phyloP scores from a whole-genome alignment of 176 grass and related monocot species.

The Microstegium vimineum region DNA sequence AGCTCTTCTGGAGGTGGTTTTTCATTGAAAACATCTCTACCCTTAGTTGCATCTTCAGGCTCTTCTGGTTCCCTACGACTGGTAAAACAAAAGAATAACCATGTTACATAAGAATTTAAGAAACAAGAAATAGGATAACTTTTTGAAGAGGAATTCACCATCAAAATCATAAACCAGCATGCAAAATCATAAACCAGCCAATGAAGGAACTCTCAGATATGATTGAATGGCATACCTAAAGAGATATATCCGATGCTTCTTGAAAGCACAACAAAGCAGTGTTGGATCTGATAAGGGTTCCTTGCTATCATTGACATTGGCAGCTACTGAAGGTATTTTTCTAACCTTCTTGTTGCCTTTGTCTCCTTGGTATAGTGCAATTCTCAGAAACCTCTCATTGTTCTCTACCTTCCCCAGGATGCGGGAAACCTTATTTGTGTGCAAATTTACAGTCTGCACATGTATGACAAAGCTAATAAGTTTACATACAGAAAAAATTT shows the following conservation, averaged over 20 bases:
- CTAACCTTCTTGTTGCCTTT: constrained; percentile 92
- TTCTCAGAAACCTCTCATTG: constrained; percentile 92
- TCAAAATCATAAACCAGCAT: constrained; percentile 19
- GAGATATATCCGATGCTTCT: constrained; percentile 94
- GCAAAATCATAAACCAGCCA: constrained; percentile 20
- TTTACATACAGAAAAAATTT: background rate
- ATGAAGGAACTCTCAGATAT: background rate
- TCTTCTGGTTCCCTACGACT: constrained; percentile 94
- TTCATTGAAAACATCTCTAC: constrained; percentile 98
- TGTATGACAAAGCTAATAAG: background rate
- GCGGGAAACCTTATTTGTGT: constrained; percentile 87
- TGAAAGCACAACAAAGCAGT: constrained; percentile 91
- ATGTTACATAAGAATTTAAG: constrained; percentile 20
- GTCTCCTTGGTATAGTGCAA: constrained; percentile 96
- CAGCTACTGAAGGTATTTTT: constrained; percentile 79
- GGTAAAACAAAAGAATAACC: background rate
- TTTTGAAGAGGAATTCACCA: background rate
- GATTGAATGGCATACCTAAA: constrained; percentile 61
- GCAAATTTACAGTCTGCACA: constrained; percentile 85
- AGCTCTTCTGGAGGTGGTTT: constrained; percentile 97
- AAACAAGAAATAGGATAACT: background rate
- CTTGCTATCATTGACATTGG: constrained; percentile 85
- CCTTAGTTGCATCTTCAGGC: constrained; percentile 98
- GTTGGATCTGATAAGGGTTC: constrained; percentile 91
- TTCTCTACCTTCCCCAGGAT: constrained; percentile 98